phyloP scores from a whole-genome alignment of 1,284 basidiomycete genomes.

The Porogramme epimiltina region DNA sequence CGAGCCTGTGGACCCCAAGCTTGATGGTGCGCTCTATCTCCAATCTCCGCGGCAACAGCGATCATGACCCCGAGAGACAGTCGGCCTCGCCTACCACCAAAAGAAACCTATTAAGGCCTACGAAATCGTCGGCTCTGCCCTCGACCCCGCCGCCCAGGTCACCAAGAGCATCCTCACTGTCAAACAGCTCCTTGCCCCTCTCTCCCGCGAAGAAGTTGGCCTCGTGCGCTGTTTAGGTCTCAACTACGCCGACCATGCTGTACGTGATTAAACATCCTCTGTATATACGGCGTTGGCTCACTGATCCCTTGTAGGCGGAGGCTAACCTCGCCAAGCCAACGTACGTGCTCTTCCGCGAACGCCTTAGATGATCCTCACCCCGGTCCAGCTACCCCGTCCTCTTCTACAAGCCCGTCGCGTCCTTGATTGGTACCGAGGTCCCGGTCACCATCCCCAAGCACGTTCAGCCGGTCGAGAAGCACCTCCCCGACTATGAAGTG shows the following conservation, averaged over 20 bases:
- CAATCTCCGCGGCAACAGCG: not conserved
- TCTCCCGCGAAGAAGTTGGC: slow-evolving; percentile 64
- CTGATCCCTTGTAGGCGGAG: slow-evolving; percentile 50
- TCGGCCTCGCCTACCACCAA: slow-evolving; percentile 65
- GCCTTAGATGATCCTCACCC: not conserved
- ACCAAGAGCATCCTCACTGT: slow-evolving; percentile 68
- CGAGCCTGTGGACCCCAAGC: slow-evolving; percentile 66
- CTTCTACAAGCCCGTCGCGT: slow-evolving; percentile 79
- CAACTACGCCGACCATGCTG: slow-evolving; percentile 82
- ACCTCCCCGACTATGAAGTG: slow-evolving; percentile 86
- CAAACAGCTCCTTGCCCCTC: slow-evolving; percentile 68
- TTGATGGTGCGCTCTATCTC: slow-evolving; percentile 54
- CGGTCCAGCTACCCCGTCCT: slow-evolving; percentile 61
- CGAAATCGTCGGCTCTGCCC: slow-evolving; percentile 67
- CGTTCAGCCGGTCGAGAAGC: slow-evolving; percentile 69
- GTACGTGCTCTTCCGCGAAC: slow-evolving; percentile 40
- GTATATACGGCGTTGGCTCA: not conserved
- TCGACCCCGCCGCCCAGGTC: slow-evolving; percentile 65
- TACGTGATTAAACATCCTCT: slow-evolving; percentile 37
- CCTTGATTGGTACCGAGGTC: slow-evolving; percentile 73
- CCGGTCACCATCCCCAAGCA: slow-evolving; percentile 68
- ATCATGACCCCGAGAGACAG: slow-evolving; percentile 36
- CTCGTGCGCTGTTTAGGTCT: slow-evolving; percentile 79
- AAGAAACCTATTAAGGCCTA: slow-evolving; percentile 61
- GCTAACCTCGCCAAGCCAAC: slow-evolving; percentile 62